These are phyloP conservation scores for Samsoniella hepiali DNA, from an alignment of 2,329 filamentous ascomycete species.

Conservation along the genomic window DNA sequence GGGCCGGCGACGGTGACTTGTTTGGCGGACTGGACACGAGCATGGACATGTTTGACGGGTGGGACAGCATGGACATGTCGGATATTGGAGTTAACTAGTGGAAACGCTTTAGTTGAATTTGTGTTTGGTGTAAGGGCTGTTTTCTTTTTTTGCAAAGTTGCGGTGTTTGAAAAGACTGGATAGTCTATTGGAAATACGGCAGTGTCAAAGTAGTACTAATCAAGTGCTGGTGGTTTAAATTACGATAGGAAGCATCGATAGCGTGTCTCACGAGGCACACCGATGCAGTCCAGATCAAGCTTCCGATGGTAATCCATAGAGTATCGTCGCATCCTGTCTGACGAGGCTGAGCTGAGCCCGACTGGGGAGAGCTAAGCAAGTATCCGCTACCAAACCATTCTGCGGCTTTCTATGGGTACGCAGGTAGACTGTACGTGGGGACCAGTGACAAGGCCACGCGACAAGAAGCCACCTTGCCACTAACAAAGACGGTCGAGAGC, in stretches of 20 bases:
- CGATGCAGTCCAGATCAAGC: not conserved
- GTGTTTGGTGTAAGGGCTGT: not conserved
- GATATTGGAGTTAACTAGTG: constrained; percentile 25
- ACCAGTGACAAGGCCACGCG: not conserved
- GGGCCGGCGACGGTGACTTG: constrained; percentile 37
- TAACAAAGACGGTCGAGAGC: not conserved
- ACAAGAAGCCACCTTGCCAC: constrained; percentile 15
- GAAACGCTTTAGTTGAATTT: not conserved
- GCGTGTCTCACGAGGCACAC: not conserved
- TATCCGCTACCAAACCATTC: not conserved
- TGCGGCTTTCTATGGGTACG: not conserved
- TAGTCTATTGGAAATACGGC: not conserved
- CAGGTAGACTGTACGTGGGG: not conserved
- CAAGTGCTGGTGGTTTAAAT: not conserved
- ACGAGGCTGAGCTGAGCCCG: not conserved
- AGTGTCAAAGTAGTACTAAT: too few species aligned
- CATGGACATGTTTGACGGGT: constrained; percentile 45
- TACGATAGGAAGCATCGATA: too few species aligned
- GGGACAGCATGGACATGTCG: constrained; percentile 37
- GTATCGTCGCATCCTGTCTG: not conserved
- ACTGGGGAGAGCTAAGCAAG: not conserved
- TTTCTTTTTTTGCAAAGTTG: not conserved
- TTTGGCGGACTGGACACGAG: constrained; percentile 38
- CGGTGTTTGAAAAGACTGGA: not conserved
- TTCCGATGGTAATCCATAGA: too few species aligned